Evolutionary conservation across 208 protist genomes (phyloP).

Genomic region (Crithidia sp.): DNA sequence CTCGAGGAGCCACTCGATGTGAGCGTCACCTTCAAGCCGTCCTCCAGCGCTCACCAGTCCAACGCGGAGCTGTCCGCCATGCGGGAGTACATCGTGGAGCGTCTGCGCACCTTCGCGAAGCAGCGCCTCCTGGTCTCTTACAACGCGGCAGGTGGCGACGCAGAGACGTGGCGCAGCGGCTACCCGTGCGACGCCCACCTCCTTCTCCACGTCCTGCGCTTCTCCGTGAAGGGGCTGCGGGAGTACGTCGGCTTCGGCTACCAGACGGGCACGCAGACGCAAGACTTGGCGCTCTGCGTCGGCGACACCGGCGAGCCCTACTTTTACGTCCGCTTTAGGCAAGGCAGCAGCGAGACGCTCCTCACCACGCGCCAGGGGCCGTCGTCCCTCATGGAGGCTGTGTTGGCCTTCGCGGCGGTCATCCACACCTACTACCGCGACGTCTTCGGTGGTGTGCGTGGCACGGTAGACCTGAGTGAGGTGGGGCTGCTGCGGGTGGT

Average conservation of each 20-base stretch:
- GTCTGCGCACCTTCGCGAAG: conserved; percentile 57
- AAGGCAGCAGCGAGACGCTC: conserved; percentile 33
- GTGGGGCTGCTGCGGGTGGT: conserved; percentile 29
- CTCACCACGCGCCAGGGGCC: conserved; percentile 55
- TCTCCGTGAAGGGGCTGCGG: conserved; percentile 58
- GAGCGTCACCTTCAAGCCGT: conserved; percentile 49
- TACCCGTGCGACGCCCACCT: conserved; percentile 80
- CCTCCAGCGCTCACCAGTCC: conserved; percentile 9
- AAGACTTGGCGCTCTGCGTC: conserved; percentile 66
- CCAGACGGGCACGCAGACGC: conserved; percentile 41
- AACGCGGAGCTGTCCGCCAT: conserved; percentile 45
- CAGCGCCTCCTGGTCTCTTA: conserved; percentile 57
- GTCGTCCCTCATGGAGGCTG: conserved; percentile 75
- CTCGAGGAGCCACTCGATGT: conserved; percentile 70
- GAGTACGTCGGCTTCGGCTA: conserved; percentile 69
- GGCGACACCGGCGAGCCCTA: conserved; percentile 83
- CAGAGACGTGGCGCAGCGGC: conserved; percentile 50
- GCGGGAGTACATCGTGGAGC: conserved; percentile 62
- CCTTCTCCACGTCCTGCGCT: conserved; percentile 78
- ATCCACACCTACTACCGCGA: conserved; percentile 63
- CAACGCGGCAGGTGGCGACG: conserved; percentile 51
- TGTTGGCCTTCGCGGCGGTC: conserved; percentile 67
- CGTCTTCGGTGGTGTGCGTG: conserved; percentile 57
- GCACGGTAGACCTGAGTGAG: conserved; percentile 63
- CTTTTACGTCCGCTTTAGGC: conserved; percentile 78